Percentiles rank a stretch among this genome's conserved stretches.
Conservation (phyloP, 1,139 yeast species). For the Hemisphaericaspora subhashii region DNA sequence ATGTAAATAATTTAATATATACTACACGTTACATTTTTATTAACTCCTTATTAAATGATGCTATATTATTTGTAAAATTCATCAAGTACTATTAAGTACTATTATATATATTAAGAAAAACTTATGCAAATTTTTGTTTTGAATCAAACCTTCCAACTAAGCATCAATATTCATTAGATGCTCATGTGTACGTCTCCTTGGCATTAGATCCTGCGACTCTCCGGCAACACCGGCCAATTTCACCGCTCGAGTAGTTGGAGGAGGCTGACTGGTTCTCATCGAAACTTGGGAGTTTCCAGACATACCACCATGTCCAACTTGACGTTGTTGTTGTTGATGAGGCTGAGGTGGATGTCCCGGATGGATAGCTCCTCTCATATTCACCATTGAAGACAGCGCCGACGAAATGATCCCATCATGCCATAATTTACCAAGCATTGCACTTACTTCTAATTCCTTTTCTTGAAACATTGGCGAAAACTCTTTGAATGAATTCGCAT, state of each 20-base stretch:
- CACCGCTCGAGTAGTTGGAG: constrained; percentile 41
- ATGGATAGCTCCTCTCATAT: constrained; percentile 2
- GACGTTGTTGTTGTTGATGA: constrained; percentile 11
- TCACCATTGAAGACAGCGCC: constrained; percentile 11
- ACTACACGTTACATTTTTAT: too few species aligned
- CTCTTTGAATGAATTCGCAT: constrained; percentile 37
- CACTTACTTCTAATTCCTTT: constrained; percentile 30
- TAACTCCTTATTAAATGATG: too few species aligned
- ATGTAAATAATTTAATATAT: too few species aligned
- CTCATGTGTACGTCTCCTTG: neutral
- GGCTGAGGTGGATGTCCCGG: neutral
- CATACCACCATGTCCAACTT: too few species aligned
- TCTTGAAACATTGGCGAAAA: constrained; percentile 34
- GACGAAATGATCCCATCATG: constrained; percentile 39
- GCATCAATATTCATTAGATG: neutral
- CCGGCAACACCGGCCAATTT: constrained; percentile 29
- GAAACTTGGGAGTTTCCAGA: too few species aligned
- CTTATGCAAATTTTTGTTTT: too few species aligned
- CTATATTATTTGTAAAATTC: too few species aligned
- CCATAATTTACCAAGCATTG: constrained; percentile 37
- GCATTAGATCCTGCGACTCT: constrained; percentile 12
- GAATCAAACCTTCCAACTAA: too few species aligned
- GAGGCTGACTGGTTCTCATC: constrained; percentile 19
- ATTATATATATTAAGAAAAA: too few species aligned
- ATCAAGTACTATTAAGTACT: too few species aligned